Evolutionary conservation across 225 moss, liverwort and hornwort genomes (phyloP).

Genomic region (Marchantia paleacea): DNA sequence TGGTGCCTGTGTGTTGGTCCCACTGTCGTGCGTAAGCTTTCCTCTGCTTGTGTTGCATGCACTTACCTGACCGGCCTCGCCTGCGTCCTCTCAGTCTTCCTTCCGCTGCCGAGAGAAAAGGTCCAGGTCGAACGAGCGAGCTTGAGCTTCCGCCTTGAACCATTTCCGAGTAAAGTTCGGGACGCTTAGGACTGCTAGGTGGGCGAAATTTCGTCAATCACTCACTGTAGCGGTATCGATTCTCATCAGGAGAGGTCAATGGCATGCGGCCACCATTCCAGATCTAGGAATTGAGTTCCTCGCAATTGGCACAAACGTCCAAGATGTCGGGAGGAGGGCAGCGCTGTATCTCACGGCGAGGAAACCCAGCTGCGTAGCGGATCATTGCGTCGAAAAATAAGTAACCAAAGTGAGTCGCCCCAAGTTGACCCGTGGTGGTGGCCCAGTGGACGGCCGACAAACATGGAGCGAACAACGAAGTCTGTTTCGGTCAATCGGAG

Average conservation of each 20-base stretch:
- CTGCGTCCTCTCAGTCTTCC: neutral
- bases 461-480: slow-evolving; percentile 14
- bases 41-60: slow-evolving; percentile 1
- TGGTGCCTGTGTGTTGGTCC: slow-evolving; percentile 1
- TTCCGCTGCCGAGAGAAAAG: too few species aligned
- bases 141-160: too few species aligned
- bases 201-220: neutral
- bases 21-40: neutral
- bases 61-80: neutral
- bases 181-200: too few species aligned
- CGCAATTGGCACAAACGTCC: neutral
- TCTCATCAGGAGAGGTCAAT: neutral
- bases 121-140: too few species aligned
- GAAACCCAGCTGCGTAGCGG: neutral
- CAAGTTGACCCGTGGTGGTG: slow-evolving; percentile 3
- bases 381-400: neutral
- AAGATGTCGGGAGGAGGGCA: neutral
- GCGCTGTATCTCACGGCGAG: neutral
- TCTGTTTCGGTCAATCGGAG: neutral
- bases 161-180: too few species aligned
- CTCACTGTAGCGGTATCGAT: neutral
- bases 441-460: slow-evolving; percentile 1
- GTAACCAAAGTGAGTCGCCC: neutral
- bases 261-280: neutral
- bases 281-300: slow-evolving; percentile 6